Conservation (phyloP, 2,329 filamentous ascomycete species). For the Curvularia verruculosa region DNA sequence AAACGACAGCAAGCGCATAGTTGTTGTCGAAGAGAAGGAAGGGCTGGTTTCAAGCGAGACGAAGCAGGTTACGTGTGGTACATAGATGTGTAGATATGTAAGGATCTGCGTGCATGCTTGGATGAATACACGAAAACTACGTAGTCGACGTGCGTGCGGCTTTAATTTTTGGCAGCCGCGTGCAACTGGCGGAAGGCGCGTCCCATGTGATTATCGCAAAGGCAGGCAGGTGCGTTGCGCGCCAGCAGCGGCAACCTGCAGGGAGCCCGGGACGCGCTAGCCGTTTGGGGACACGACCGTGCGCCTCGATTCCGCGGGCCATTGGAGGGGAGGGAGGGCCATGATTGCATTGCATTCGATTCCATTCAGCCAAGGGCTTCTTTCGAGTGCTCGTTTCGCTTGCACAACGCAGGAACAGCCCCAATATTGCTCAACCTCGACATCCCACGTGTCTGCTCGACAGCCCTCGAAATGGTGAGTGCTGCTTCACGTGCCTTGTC, state of each 20-base stretch:
- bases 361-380: not conserved
- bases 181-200: slow-evolving; percentile 16
- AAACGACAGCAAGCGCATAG: not conserved
- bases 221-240: slow-evolving; percentile 1
- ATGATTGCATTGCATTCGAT: not conserved
- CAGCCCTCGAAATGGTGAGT: slow-evolving; percentile 19
- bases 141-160: too few relatives aligned
- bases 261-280: slow-evolving; percentile 9
- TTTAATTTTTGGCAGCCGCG: not conserved
- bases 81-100: too few relatives aligned
- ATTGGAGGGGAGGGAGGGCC: not conserved
- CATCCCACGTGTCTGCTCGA: not conserved
- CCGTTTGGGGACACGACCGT: not conserved
- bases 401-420: slow-evolving; percentile 8
- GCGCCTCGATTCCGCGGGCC: not conserved
- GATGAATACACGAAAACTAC: too few relatives aligned
- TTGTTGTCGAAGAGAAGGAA: not conserved
- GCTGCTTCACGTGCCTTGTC: not conserved
- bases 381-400: not conserved
- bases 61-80: too few relatives aligned
- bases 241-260: slow-evolving; percentile 12
- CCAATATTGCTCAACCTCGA: not conserved
- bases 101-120: too few relatives aligned
- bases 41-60: slow-evolving; percentile 1
- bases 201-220: slow-evolving; percentile 13